Base-by-base conservation (phyloP, 495 filamentous ascomycete species). In the Xylaria scruposa region DNA sequence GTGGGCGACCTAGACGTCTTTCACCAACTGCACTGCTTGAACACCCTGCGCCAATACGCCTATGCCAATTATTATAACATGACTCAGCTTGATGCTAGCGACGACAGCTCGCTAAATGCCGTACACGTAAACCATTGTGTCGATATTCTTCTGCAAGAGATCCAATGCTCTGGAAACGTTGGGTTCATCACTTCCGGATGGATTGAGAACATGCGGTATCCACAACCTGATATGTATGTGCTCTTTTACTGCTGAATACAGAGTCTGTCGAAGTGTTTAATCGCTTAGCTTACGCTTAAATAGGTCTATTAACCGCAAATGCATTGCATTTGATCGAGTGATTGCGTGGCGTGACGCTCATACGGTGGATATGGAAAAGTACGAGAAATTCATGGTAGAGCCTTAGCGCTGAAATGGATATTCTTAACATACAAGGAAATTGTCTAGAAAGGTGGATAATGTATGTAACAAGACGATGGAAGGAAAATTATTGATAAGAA, bases 161-260 rank as follows among this genome's bases (percentile, higher is more conserved):
- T 83, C 7, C 72, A 76, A 40, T 83, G 83, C 67, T 76, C 71
- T 33, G 78, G 75, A 0, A 81, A 80, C 53, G 72, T 81, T 26
- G 80, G 79, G 61, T 56, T 83, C 31, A 75, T 81, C 40, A 79
- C 77, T 21, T 76, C 74, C 40, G 74, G 81, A 47, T 83, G 80
- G 81, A 77, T 81, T 24, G 80, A 81, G 33, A 79, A 72, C 2
- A 77, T 81, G 42, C 51, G 74, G 4, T 68, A 71, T 40, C 81
- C 81, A 9, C 82, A 78, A 42, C 82, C 83, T 12, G 83, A 85
- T 40, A 81, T 83, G 72, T 78, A 58, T 61, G 75, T n/a, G n/a
- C n/a, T n/a, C n/a, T n/a, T n/a, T n/a, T n/a, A n/a, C n/a, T n/a
- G n/a, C n/a, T n/a, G n/a, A n/a, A n/a, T n/a, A n/a, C n/a, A n/a